Percentiles rank a stretch among this genome's conserved stretches.
Evolutionary conservation across 371 early-diverging fungal genomes (phyloP).

Genomic region (Zychaea mexicana): DNA sequence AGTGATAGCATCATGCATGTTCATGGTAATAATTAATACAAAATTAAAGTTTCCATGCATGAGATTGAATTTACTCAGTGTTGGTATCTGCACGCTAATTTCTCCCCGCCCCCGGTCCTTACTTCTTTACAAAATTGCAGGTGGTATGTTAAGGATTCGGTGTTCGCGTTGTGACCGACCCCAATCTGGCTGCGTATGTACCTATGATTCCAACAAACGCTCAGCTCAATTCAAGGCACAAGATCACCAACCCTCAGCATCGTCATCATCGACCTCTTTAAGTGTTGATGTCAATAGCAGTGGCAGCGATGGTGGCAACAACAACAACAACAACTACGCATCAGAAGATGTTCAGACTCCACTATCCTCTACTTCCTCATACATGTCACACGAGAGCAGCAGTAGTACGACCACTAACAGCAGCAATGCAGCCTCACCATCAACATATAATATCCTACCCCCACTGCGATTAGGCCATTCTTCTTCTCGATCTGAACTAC

Average conservation of each 20-base stretch:
- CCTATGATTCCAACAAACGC: conserved; percentile 1
- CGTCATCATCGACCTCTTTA: neutral
- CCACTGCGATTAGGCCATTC: conserved; percentile 1
- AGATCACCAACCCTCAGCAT: neutral
- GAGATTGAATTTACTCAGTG: too few species aligned
- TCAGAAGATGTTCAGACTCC: too few species aligned
- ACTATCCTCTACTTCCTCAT: neutral
- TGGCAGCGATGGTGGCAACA: neutral
- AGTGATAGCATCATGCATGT: neutral
- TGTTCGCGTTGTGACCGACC: conserved; percentile 25
- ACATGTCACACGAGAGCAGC: neutral
- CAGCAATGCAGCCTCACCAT: neutral
- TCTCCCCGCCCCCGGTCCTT: too few species aligned
- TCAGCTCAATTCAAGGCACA: neutral
- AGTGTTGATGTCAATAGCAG: too few species aligned
- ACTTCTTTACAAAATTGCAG: neutral
- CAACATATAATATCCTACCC: neutral
- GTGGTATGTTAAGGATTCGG: conserved; percentile 5
- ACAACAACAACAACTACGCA: neutral
- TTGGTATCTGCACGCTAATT: too few species aligned
- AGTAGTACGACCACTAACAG: neutral
- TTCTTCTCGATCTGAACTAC: neutral
- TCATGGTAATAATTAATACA: neutral
- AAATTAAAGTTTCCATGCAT: neutral
- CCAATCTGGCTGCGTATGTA: conserved; percentile 23